Evolutionary conservation across 345 rosid genomes (phyloP).

Genomic region (Salix dunnii): DNA sequence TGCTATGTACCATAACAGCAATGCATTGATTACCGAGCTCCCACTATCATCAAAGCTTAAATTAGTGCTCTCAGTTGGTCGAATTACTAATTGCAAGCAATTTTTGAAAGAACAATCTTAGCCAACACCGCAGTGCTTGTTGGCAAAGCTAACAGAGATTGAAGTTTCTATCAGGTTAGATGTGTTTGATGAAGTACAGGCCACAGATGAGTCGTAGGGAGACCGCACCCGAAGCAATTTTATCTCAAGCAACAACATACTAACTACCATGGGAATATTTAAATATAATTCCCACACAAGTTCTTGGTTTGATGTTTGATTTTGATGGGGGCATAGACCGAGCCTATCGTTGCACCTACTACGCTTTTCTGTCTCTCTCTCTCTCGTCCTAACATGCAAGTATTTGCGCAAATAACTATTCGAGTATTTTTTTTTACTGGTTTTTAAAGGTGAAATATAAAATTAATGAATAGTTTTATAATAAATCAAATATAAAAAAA

Average conservation of each 20-base stretch:
- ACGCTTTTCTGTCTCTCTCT: too few relatives aligned
- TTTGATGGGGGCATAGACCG: neutral
- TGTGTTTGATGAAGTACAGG: neutral
- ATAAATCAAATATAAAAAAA: too few relatives aligned
- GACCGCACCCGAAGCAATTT: conserved; percentile 31
- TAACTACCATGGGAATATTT: neutral
- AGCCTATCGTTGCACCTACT: neutral
- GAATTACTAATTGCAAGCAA: neutral
- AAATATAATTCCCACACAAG: neutral
- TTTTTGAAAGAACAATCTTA: neutral
- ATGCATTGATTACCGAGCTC: neutral
- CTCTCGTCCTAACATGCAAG: too few relatives aligned
- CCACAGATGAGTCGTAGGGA: conserved; percentile 17
- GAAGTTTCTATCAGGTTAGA: conserved; percentile 24
- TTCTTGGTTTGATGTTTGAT: too few relatives aligned
- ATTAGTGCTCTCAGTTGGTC: neutral
- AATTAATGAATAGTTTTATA: too few relatives aligned
- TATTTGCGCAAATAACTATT: too few relatives aligned
- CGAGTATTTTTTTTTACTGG: too few relatives aligned
- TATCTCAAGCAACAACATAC: conserved; percentile 20
- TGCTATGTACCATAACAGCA: neutral
- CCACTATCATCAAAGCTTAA: neutral
- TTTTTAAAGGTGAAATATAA: too few relatives aligned
- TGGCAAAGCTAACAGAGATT: conserved; percentile 9
- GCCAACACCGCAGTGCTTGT: conserved; percentile 5